Evolutionary conservation across 257 asterid genomes (phyloP).

Genomic region (Primulina huaijiensis): DNA sequence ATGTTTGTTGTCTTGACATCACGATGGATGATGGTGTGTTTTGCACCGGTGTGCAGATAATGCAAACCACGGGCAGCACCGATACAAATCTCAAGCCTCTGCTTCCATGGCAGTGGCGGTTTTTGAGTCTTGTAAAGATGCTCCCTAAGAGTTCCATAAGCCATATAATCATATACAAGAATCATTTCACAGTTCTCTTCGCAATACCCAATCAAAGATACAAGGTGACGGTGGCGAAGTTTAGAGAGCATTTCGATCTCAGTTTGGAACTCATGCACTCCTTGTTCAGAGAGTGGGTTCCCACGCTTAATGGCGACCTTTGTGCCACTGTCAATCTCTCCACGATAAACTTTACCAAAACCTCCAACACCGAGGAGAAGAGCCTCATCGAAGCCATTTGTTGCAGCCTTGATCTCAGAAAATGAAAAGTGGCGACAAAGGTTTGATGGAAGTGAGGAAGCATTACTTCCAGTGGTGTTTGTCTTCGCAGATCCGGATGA

Average conservation of each 20-base stretch:
- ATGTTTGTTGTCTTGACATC: constrained; percentile 93
- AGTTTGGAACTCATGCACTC: constrained; percentile 85
- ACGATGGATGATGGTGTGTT: constrained; percentile 83
- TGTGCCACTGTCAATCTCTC: constrained; percentile 83
- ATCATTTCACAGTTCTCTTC: constrained; percentile 93
- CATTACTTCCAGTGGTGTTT: constrained; percentile 73
- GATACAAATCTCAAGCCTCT: constrained; percentile 84
- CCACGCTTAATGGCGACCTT: constrained; percentile 94
- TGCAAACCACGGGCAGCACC: constrained; percentile 91
- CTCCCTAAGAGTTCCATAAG: constrained; percentile 80
- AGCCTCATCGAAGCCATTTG: constrained; percentile 73
- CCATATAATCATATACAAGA: constrained; percentile 88
- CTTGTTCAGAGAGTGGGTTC: constrained; percentile 85
- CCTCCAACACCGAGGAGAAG: constrained; percentile 88
- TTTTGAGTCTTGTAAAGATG: constrained; percentile 85
- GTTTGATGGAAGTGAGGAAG: constrained; percentile 83
- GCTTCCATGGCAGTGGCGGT: constrained; percentile 88
- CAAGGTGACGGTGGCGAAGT: constrained; percentile 89
- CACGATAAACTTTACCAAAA: constrained; percentile 76
- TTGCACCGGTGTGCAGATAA: constrained; percentile 87
- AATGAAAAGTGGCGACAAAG: constrained; percentile 87
- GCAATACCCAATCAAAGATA: constrained; percentile 80
- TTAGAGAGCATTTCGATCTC: constrained; percentile 94
- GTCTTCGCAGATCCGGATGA: constrained; percentile 71
- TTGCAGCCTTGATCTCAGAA: constrained; percentile 80